These are phyloP conservation scores for Phytophthora ohioensis DNA, from an alignment of 352 stramenopile species.

Conservation along the genomic window DNA sequence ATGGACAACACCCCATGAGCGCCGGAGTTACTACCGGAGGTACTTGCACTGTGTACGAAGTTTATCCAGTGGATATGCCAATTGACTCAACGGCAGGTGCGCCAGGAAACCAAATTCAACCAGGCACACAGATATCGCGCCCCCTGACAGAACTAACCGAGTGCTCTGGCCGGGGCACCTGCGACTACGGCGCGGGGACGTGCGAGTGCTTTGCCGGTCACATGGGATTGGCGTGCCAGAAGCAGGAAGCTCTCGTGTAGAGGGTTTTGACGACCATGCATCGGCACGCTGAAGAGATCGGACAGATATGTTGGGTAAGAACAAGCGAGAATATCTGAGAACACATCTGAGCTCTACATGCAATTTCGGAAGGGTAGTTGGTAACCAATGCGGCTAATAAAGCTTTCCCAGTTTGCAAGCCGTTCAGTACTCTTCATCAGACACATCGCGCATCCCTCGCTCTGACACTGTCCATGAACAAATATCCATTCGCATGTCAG, in stretches of 20 bases:
- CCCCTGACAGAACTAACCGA: slow-evolving; percentile 58
- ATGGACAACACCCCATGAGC: slow-evolving; percentile 52
- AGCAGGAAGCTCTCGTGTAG: slow-evolving; percentile 48
- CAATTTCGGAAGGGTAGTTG: too few species aligned
- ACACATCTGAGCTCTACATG: too few species aligned
- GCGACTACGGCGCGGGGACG: slow-evolving; percentile 57
- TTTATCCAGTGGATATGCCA: slow-evolving; percentile 22
- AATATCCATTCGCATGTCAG: too few species aligned
- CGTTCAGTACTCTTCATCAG: slow-evolving; percentile 32
- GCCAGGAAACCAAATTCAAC: not conserved
- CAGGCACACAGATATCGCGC: not conserved
- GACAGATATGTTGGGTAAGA: not conserved
- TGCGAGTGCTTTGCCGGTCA: slow-evolving; percentile 79
- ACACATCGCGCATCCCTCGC: slow-evolving; percentile 34
- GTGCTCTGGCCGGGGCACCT: slow-evolving; percentile 72
- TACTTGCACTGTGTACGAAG: slow-evolving; percentile 52
- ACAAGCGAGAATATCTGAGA: too few species aligned
- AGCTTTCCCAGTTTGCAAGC: not conserved
- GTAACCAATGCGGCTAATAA: not conserved
- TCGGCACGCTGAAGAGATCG: not conserved
- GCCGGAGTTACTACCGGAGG: not conserved
- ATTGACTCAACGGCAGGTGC: not conserved
- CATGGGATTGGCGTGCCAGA: slow-evolving; percentile 80
- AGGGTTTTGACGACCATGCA: not conserved
- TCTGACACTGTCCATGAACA: slow-evolving; percentile 30